Evolutionary conservation across 2,329 filamentous ascomycete genomes (phyloP).

Genomic region (Fusarium agapanthi): DNA sequence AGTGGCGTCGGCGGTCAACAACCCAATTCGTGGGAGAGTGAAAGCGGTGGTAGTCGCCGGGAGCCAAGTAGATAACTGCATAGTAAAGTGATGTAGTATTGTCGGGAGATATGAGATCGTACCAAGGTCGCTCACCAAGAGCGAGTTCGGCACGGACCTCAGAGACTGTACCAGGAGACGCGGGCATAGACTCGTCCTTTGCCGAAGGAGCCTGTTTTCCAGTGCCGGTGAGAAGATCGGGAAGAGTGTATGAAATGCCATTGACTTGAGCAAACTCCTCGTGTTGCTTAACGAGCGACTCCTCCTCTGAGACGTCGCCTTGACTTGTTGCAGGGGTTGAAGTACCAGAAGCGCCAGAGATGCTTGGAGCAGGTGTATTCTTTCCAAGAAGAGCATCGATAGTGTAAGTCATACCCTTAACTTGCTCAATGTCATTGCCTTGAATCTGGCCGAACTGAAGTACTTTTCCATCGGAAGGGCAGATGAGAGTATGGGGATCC

Average conservation of each 20-base stretch:
- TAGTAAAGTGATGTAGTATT: constrained; percentile 85
- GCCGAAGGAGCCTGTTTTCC: constrained; percentile 57
- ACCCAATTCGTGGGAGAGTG: constrained; percentile 97
- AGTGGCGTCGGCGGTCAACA: constrained; percentile 92
- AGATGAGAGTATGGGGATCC: constrained; percentile 80
- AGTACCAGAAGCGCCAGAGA: constrained; percentile 52
- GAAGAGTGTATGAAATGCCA: constrained; percentile 93
- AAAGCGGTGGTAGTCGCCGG: constrained; percentile 98
- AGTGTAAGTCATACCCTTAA: constrained; percentile 98
- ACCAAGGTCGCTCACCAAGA: constrained; percentile 75
- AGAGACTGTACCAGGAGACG: constrained; percentile 75
- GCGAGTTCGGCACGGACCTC: constrained; percentile 87
- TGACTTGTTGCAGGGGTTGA: constrained; percentile 38
- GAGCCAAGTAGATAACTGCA: constrained; percentile 92
- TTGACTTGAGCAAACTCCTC: constrained; percentile 95
- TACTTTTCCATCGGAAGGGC: constrained; percentile 88
- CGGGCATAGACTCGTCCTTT: constrained; percentile 76
- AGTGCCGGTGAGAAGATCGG: constrained; percentile 83
- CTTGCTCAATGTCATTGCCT: constrained; percentile 94
- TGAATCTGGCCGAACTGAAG: constrained; percentile 93
- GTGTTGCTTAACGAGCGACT: constrained; percentile 78
- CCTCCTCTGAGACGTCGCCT: constrained; percentile 55
- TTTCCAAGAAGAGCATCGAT: constrained; percentile 90
- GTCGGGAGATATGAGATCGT: constrained; percentile 68
- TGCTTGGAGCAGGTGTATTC: constrained; percentile 63